These are phyloP conservation scores for Mucor mucedo DNA, from an alignment of 371 early-diverging fungal genomes.

Conservation along the genomic window DNA sequence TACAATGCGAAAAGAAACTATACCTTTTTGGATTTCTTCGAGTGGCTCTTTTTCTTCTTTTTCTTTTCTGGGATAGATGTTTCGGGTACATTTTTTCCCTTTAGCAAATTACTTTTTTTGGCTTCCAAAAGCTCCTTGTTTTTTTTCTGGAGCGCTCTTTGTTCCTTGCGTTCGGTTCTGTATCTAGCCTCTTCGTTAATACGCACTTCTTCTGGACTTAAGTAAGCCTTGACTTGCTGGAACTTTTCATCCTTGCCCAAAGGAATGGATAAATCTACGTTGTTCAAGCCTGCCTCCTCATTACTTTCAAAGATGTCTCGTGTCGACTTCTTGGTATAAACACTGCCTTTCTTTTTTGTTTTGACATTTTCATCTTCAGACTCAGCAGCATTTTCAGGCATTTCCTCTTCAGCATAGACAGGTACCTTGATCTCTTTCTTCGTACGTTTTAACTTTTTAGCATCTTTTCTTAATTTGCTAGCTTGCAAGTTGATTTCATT, in stretches of 20 bases:
- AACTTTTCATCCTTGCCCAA: conserved; percentile 66
- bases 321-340: conserved; percentile 32
- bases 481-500: conserved; percentile 56
- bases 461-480: conserved; percentile 28
- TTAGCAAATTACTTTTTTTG: conserved; percentile 14
- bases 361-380: conserved; percentile 53
- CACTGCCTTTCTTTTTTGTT: conserved; percentile 9
- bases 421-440: conserved; percentile 37
- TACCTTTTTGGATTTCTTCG: conserved; percentile 18
- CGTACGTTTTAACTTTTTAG: conserved; percentile 30
- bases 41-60: conserved; percentile 30
- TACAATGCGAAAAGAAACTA: background rate
- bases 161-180: conserved; percentile 45
- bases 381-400: conserved; percentile 66
- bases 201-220: conserved; percentile 67
- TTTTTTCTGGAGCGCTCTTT: conserved; percentile 47
- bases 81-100: conserved; percentile 6
- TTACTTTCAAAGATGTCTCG: conserved; percentile 47
- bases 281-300: conserved; percentile 48
- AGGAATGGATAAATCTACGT: conserved; percentile 67
- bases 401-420: conserved; percentile 68
- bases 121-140: conserved; percentile 27
- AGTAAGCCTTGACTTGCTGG: conserved; percentile 64
- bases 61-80: conserved; percentile 18
- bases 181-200: conserved; percentile 59